Percentiles rank a stretch among this genome's conserved stretches.
These are phyloP conservation scores for Neofusicoccum kwambonambiense DNA, from an alignment of 2,329 filamentous ascomycete genomes.

Conservation along the genomic window DNA sequence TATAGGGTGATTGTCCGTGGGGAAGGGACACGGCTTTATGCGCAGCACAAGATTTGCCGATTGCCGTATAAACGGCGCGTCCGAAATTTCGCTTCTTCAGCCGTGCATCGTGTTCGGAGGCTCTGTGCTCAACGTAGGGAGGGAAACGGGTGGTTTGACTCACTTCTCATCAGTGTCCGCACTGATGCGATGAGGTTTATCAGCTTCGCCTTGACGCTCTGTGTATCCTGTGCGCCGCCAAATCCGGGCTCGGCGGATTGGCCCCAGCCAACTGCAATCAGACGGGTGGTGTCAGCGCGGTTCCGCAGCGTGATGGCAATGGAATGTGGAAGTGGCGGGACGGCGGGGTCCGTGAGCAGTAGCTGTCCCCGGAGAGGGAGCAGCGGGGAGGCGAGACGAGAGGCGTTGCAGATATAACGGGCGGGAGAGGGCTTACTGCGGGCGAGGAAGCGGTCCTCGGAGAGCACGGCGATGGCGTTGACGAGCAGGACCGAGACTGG, in stretches of 20 bases:
- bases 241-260: conserved; percentile 71
- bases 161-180: conserved; percentile 90
- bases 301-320: neutral
- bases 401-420: neutral
- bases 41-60: neutral
- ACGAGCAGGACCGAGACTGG: conserved; percentile 80
- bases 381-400: neutral
- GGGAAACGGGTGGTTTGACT: conserved; percentile 35
- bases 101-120: neutral
- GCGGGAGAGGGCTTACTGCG: conserved; percentile 57
- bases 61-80: neutral
- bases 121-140: neutral
- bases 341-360: neutral
- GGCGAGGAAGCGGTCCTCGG: conserved; percentile 89
- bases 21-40: neutral
- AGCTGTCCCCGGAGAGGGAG: no score
- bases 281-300: neutral
- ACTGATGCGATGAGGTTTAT: conserved; percentile 89
- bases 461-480: conserved; percentile 91
- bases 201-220: conserved; percentile 80
- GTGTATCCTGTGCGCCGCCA: conserved; percentile 66
- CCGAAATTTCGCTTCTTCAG: neutral
- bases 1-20: neutral
- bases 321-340: neutral
- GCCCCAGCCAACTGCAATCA: conserved; percentile 72